Conservation (phyloP, 805 yeast species). For the Nakazawaea molendinolei region DNA sequence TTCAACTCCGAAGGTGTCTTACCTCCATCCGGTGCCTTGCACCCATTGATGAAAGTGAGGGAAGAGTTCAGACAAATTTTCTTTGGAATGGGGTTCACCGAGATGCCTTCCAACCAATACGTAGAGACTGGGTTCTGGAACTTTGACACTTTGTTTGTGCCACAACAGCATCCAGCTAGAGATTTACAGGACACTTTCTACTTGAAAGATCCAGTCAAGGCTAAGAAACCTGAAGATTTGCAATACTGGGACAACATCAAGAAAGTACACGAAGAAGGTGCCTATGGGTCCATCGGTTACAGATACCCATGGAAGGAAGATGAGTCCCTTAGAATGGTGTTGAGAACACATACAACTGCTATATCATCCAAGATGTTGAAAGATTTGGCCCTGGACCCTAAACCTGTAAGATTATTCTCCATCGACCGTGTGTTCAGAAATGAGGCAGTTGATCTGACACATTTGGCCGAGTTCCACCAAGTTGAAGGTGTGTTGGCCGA, state of each 20-base stretch:
- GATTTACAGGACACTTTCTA: conserved; percentile 98
- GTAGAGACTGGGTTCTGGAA: conserved; percentile 99
- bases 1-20: conserved; percentile 90
- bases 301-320: conserved; percentile 95
- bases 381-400: conserved; percentile 79
- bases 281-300: conserved; percentile 93
- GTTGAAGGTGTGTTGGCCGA: conserved; percentile 99
- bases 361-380: conserved; percentile 86
- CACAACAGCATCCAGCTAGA: conserved; percentile 99
- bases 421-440: conserved; percentile 98
- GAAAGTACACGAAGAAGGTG: conserved; percentile 83
- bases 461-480: conserved; percentile 98
- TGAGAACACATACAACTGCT: conserved; percentile 97
- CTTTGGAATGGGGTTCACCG: conserved; percentile 96
- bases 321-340: conserved; percentile 84
- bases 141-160: conserved; percentile 92
- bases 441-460: conserved; percentile 99
- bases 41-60: conserved; percentile 93
- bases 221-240: conserved; percentile 78
- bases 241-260: conserved; percentile 72
- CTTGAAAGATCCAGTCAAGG: conserved; percentile 83
- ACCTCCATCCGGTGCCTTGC: conserved; percentile 88
- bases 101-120: conserved; percentile 98
- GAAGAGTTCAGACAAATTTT: conserved; percentile 97
- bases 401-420: conserved; percentile 86